These are phyloP conservation scores for Starmera amethionina DNA, from an alignment of 805 yeast genomes.

Conservation along the genomic window DNA sequence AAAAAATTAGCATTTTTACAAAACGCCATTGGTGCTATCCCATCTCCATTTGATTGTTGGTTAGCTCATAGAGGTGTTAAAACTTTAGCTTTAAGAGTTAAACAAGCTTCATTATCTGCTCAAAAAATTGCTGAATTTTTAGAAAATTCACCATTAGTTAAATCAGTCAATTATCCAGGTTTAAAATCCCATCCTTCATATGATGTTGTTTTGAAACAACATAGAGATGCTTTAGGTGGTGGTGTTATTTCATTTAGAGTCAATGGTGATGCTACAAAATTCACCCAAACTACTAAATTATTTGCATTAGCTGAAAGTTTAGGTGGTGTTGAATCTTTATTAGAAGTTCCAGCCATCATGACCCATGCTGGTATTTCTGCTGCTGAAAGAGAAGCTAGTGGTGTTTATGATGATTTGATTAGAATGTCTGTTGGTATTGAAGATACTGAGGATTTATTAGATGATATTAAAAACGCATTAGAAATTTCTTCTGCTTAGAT, in stretches of 20 bases:
- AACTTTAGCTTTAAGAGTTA: conserved; percentile 73
- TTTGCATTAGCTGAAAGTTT: conserved; percentile 85
- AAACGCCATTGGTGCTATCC: conserved; percentile 82
- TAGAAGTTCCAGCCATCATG: conserved; percentile 87
- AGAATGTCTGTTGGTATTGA: conserved; percentile 85
- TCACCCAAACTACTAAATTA: conserved; percentile 63
- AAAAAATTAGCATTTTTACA: conserved; percentile 67
- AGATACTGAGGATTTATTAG: conserved; percentile 66
- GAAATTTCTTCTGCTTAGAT: conserved; percentile 7
- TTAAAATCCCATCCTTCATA: conserved; percentile 54
- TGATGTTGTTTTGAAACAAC: conserved; percentile 60
- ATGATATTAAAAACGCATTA: conserved; percentile 65
- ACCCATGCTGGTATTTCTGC: conserved; percentile 86
- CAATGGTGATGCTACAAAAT: conserved; percentile 72
- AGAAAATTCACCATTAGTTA: conserved; percentile 38
- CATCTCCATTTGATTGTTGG: conserved; percentile 89
- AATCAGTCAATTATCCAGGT: conserved; percentile 78
- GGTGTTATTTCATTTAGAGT: conserved; percentile 88
- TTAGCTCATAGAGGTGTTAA: conserved; percentile 87
- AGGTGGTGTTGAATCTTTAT: conserved; percentile 80
- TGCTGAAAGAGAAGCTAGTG: conserved; percentile 66
- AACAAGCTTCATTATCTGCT: conserved; percentile 60
- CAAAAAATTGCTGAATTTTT: conserved; percentile 60
- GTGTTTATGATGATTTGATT: conserved; percentile 73
- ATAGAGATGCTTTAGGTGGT: conserved; percentile 80